Evolutionary conservation across 441 rosid species (phyloP).

Genomic region (Rhodomyrtus psidioides): DNA sequence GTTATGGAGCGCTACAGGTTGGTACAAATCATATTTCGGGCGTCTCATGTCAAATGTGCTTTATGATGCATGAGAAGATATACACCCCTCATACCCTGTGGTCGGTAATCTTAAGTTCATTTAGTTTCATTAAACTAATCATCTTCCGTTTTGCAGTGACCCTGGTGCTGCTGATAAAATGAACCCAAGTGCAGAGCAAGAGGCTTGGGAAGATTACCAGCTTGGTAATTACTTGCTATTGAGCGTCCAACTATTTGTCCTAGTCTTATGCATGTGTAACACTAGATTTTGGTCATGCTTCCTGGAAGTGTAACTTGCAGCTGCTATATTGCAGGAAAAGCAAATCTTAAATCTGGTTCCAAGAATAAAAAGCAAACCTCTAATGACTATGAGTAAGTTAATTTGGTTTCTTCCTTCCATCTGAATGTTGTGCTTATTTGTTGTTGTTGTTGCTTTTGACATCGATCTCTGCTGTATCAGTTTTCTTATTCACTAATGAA

Average conservation of each 20-base stretch:
- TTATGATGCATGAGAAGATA: background rate
- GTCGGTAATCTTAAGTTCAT: background rate
- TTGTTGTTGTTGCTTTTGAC: background rate
- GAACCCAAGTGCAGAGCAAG: constrained; percentile 98
- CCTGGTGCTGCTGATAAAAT: constrained; percentile 64
- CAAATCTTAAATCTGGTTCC: no score
- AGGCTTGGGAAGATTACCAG: constrained; percentile 99
- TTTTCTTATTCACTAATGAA: background rate
- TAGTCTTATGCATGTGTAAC: background rate
- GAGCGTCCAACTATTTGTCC: constrained; percentile 7
- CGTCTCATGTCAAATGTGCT: background rate
- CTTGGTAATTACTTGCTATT: constrained; percentile 39
- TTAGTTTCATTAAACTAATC: background rate
- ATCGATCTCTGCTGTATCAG: background rate
- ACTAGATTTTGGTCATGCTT: background rate
- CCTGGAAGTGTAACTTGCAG: constrained; percentile 10
- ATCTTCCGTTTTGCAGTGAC: constrained; percentile 31
- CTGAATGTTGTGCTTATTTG: background rate
- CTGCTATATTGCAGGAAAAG: constrained; percentile 33
- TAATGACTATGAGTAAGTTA: constrained; percentile 75
- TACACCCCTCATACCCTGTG: background rate
- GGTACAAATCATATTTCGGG: background rate
- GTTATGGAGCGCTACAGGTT: constrained; percentile 71
- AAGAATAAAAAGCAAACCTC: constrained; percentile 29
- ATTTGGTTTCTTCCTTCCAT: background rate